Conservation (phyloP, 371 early-diverging fungal genomes). For the Conidiobolus incongruus region DNA sequence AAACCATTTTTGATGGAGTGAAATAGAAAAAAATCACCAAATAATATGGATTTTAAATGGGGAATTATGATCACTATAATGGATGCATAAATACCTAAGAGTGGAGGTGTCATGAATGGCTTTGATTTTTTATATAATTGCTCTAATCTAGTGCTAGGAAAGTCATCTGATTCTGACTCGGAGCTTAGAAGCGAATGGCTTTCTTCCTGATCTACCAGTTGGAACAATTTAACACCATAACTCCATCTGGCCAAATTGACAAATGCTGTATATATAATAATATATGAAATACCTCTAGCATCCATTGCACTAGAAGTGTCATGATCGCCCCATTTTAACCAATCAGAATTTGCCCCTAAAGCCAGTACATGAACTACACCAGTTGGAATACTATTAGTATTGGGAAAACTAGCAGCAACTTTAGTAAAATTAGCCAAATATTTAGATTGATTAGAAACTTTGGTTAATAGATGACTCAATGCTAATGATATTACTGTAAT, state of each 20-base stretch:
- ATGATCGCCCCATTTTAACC: constrained; percentile 24
- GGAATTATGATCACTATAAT: constrained; percentile 21
- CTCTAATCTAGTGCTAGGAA: background rate
- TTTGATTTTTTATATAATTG: background rate
- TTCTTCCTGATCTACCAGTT: too few species aligned
- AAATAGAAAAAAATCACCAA: constrained; percentile 19
- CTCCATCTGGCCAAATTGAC: constrained; percentile 53
- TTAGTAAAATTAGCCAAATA: too few species aligned
- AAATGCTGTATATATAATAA: constrained; percentile 44
- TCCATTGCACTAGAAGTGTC: constrained; percentile 36
- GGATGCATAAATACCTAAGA: constrained; percentile 23
- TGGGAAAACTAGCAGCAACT: too few species aligned
- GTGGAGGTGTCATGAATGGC: constrained; percentile 29
- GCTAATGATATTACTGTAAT: constrained; percentile 20
- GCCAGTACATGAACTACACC: too few species aligned
- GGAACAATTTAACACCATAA: constrained; percentile 38
- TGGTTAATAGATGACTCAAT: constrained; percentile 15
- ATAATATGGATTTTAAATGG: constrained; percentile 19
- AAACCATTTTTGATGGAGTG: constrained; percentile 29
- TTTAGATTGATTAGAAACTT: too few species aligned
- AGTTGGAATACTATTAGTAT: too few species aligned
- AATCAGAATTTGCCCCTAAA: too few species aligned
- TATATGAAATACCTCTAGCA: constrained; percentile 50
- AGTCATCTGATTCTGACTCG: too few species aligned
- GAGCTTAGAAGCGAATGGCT: too few species aligned